Evolutionary conservation across 345 rosid genomes (phyloP), one percentile per base, ranked within the genome.

Genomic region (Rhodamnia argentea): DNA sequence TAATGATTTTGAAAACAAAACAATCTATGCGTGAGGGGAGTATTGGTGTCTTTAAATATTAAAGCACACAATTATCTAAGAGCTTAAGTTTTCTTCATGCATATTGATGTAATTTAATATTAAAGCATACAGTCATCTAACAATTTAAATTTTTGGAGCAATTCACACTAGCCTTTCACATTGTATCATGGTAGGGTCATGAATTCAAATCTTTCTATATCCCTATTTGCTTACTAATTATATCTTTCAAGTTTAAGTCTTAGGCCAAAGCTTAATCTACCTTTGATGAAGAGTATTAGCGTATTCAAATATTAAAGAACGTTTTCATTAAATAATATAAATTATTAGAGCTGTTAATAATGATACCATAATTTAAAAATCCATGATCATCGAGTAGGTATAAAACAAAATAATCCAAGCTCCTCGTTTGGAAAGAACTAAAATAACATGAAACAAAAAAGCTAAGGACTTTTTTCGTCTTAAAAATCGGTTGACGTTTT

Each of bases 141-240:
- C 24, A 56, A 56, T 22, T 56, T 56, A 23, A 56, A 26, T 56
- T 56, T 23, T 56, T 23, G 10, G 24, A 56, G 24, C 12, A 56
- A 0, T 9, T 56, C 12, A 56, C 0, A 56, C 5, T 9, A 0
- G 1, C 10, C 13, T 56, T 3, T 55, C 11, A 22, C 13, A 23
- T 56, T 9, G 24, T 56, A 56, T 55, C 26, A 55, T 20, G 0
- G 26, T 1, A 23, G 60, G 60, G 5, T 57, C 2, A 5, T 58
- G 64, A 58, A 26, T n/a, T 27, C 64, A 58, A 26, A 58, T 24
- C 26, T 58, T 58, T 58, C 64, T 26, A 58, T 11, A 58, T 29
- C 64, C 12, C 14, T 26, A 11, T 1, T 0, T 58, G 64, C 64
- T 58, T 26, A 58, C 29, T 26, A n/a, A 58, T 58, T 10, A 24